These are phyloP conservation scores for Zymoseptoria tritici DNA, from an alignment of 2,329 filamentous ascomycete genomes.

Conservation along the genomic window DNA sequence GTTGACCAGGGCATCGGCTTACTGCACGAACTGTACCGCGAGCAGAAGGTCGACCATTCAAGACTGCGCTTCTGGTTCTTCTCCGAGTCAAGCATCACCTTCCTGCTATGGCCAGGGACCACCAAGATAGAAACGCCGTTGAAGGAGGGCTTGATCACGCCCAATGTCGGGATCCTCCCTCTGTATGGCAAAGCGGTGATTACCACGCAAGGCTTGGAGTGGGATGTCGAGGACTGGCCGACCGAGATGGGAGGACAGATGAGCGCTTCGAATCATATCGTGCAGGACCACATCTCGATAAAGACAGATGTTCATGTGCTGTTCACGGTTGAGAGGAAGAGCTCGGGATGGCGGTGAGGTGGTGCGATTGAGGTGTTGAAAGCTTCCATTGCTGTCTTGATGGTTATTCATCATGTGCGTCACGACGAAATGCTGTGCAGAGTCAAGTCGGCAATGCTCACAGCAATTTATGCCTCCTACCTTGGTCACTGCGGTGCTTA, in stretches of 20 bases:
- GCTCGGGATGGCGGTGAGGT: background rate
- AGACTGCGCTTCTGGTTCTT: constrained; percentile 62
- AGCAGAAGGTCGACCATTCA: constrained; percentile 36
- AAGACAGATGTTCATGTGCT: constrained; percentile 37
- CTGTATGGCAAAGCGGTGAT: constrained; percentile 72
- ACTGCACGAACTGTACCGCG: constrained; percentile 70
- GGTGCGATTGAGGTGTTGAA: background rate
- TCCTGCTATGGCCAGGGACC: constrained; percentile 62
- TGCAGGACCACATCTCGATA: constrained; percentile 34
- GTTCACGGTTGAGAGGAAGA: constrained; percentile 39
- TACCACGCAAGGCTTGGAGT: constrained; percentile 72
- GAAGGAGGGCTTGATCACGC: constrained; percentile 51
- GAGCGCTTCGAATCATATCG: constrained; percentile 45
- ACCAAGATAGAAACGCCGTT: constrained; percentile 62
- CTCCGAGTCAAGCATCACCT: constrained; percentile 72
- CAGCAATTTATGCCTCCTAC: no score
- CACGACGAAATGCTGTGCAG: no score
- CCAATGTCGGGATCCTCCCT: constrained; percentile 80
- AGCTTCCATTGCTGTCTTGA: no score
- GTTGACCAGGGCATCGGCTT: constrained; percentile 89
- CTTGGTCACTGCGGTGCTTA: no score
- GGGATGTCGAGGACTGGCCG: constrained; percentile 79
- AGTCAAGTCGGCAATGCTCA: no score
- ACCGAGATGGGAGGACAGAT: constrained; percentile 47
- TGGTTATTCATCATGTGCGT: no score